Evolutionary conservation across 495 filamentous ascomycete genomes (phyloP), one percentile per base, ranked within the genome.

Genomic region (Beverwykella pulmonaria): DNA sequence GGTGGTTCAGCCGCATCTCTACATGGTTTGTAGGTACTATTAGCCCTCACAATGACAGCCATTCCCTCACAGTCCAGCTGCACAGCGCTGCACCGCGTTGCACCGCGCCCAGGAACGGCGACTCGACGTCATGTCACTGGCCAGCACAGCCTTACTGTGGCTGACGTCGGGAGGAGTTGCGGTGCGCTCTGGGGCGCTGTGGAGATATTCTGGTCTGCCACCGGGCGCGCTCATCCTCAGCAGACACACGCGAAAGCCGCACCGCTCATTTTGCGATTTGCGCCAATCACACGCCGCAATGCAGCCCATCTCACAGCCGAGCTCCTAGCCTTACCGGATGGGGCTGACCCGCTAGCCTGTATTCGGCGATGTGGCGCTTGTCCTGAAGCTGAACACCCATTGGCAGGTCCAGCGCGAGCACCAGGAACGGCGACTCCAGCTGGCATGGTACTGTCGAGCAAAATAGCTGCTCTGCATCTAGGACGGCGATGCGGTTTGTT

Each of bases 31-130:
- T 72, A 72, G 63, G 53, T 67, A 69, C 61, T 48, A 47, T 46
- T 72, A 72, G 65, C 53, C 54, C 64, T 34, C 47, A 44, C 48
- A 71, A 71, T 71, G 61, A 64, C 69, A 71, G 69, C 69, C 60
- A 19, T 68, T 65, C 23, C 50, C 22, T 59, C 63, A 17, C 58
- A 54, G 46, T 25, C 60, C 68, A 68, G 64, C 69, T 65, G 65
- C 56, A 48, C 10, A 17, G 30, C 29, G 64, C 69, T 65, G 65
- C 56, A 48, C 10, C 23, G 30, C 29, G 46, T 50, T 48, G 36
- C 59, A 27, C 23, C 34, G 34, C 14, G 59, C 17, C 1, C 34
- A 41, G 27, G 44, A 59, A 25, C 25, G 19, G 30, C 47, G 48
- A 26, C 54, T 55, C 61, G 47, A 49, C 50, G 50, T 65, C 56